phyloP scores from a whole-genome alignment of 352 stramenopile species.

The Phytophthora fragariaefolia region DNA sequence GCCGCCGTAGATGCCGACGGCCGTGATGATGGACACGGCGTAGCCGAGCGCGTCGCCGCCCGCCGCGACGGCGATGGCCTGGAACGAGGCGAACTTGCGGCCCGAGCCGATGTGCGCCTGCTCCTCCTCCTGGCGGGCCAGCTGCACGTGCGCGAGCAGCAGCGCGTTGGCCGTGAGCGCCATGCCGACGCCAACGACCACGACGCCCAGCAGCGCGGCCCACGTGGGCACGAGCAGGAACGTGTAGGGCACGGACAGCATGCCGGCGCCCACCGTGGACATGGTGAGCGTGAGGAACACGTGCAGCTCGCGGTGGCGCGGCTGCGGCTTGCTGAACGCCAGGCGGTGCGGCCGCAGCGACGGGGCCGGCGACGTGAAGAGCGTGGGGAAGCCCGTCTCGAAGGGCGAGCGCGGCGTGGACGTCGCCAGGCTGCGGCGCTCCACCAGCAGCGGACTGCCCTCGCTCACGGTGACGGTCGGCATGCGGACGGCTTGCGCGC shows the following conservation, averaged over 20 bases:
- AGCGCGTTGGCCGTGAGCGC: slow-evolving; percentile 62
- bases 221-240: slow-evolving; percentile 62
- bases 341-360: slow-evolving; percentile 63
- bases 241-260: slow-evolving; percentile 77
- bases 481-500: slow-evolving; percentile 21
- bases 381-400: slow-evolving; percentile 73
- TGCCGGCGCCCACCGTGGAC: slow-evolving; percentile 75
- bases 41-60: slow-evolving; percentile 60
- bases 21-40: slow-evolving; percentile 70
- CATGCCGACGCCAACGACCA: slow-evolving; percentile 62
- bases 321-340: slow-evolving; percentile 47
- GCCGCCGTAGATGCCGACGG: slow-evolving; percentile 71
- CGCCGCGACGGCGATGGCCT: slow-evolving; percentile 64
- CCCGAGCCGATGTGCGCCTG: slow-evolving; percentile 55
- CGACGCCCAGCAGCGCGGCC: slow-evolving; percentile 48
- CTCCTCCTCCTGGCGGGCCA: slow-evolving; percentile 53
- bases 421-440: slow-evolving; percentile 12
- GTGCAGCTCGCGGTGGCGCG: slow-evolving; percentile 53
- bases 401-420: slow-evolving; percentile 65
- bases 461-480: slow-evolving; percentile 28
- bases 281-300: slow-evolving; percentile 85
- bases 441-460: slow-evolving; percentile 31
- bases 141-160: slow-evolving; percentile 63
- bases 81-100: slow-evolving; percentile 65
- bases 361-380: slow-evolving; percentile 62